Evolutionary conservation across 306 rosid species (phyloP), one percentile per base, ranked within the genome.

Genomic region (Sophora flavescens): DNA sequence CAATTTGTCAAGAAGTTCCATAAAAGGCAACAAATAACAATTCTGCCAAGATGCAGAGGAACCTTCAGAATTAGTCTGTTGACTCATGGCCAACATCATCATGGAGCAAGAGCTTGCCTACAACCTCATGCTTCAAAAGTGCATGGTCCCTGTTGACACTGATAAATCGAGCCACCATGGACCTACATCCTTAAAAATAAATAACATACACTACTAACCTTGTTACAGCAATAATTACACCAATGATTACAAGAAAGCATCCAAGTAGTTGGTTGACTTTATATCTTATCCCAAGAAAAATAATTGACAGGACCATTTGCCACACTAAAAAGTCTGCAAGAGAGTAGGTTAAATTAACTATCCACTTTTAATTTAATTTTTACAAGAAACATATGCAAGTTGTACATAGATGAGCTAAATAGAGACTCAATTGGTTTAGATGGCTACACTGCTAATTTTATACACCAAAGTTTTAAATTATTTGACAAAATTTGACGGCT

Each of bases 291-390:
- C 91, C 80, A 44, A 93, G 91, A 76, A 91, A 93, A 79, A 85
- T 56, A 58, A 79, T 85, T 64, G 98, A 93, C 76, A 93, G 84
- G 72, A 93, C 85, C 83, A 93, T 91, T 89, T 96, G 97, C 98
- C 91, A 59, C 91, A 97, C 58, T 91, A 93, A 91, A 91, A 93
- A 66, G 90, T 88, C 98, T 93, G 97, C 95, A 85, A 72, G 60
- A 72, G 17, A 82, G 78, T 26, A 69, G 50, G 17, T 75, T 38
- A 42, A 33, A 50, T 75, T 73, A 80, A 76, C 71, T 51, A 67
- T 68, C 70, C 75, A 63, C 13, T 63, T 73, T 68, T 72, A 63
- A 56, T 33, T 59, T 17, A 26, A 30, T 36, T 15, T 74, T 45
- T 14, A 35, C 48, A 74, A 62, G 60, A 77, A 74, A 70, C 68